Evolutionary conservation across 2,329 filamentous ascomycete species (phyloP).

Genomic region (Neonectria sp.): DNA sequence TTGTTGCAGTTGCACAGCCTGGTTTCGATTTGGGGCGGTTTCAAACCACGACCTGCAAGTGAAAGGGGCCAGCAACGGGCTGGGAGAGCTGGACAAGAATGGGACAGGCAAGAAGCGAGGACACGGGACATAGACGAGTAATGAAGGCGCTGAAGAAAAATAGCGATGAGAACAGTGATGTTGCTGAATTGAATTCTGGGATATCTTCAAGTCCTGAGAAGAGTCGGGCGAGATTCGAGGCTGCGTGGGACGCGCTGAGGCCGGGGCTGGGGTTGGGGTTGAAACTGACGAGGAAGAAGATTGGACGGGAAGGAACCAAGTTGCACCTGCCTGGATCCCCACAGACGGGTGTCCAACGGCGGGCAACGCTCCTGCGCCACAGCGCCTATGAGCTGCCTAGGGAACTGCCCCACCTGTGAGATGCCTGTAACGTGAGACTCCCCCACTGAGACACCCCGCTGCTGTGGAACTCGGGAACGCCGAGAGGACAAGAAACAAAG

Average conservation of each 20-base stretch:
- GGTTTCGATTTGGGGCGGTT: constrained; percentile 1
- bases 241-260: no score
- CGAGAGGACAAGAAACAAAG: background rate
- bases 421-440: background rate
- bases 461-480: no score
- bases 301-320: no score
- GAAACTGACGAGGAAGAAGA: no score
- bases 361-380: background rate
- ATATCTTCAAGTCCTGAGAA: background rate
- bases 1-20: constrained; percentile 19
- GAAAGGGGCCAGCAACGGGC: background rate
- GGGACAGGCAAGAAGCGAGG: background rate
- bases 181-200: background rate
- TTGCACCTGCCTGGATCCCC: no score
- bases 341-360: background rate
- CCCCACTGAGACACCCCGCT: background rate
- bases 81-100: background rate
- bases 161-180: background rate
- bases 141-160: no score
- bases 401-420: background rate
- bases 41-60: background rate
- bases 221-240: background rate
- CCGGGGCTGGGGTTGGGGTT: no score
- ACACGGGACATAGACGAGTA: background rate
- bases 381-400: background rate